A percentile compares a stretch with the other conserved stretches of the same genome.
Conservation (phyloP, 768 basidiomycete genomes). For the Psilocybe cubensis region DNA sequence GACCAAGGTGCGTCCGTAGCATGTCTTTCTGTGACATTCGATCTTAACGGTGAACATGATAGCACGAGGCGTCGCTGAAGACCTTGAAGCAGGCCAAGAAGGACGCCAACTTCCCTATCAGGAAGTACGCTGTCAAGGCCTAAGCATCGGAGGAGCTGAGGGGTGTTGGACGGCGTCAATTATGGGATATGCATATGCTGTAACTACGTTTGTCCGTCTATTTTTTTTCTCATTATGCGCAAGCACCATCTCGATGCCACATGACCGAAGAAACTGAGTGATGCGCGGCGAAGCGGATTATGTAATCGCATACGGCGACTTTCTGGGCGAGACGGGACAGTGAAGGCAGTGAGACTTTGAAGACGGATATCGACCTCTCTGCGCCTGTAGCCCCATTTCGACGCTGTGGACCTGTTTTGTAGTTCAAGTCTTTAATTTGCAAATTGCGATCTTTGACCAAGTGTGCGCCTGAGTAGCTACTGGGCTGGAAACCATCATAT, state of each 20-base stretch:
- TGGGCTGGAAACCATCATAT: constrained; percentile 5
- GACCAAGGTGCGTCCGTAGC: constrained; percentile 68
- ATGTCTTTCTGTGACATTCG: neutral
- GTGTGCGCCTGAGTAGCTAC: no score
- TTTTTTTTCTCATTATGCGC: constrained; percentile 27
- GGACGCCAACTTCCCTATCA: constrained; percentile 88
- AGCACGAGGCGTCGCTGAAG: constrained; percentile 86
- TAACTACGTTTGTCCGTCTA: constrained; percentile 25
- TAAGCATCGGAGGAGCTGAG: constrained; percentile 37
- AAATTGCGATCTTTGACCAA: neutral
- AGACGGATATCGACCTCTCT: neutral
- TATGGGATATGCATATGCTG: constrained; percentile 22
- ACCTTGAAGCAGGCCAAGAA: constrained; percentile 95
- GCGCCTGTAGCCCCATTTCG: constrained; percentile 1
- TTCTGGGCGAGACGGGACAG: constrained; percentile 6
- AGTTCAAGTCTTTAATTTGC: neutral
- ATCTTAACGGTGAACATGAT: constrained; percentile 2
- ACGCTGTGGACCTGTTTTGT: neutral
- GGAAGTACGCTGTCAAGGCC: constrained; percentile 97
- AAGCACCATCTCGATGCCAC: constrained; percentile 20
- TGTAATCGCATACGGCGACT: constrained; percentile 16
- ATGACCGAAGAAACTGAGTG: constrained; percentile 3
- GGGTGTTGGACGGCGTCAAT: constrained; percentile 19
- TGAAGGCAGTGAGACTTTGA: constrained; percentile 8
- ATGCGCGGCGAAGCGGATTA: constrained; percentile 16